These are phyloP conservation scores for Xylariaceae sp. DNA, from an alignment of 2,329 filamentous ascomycete species.

Conservation along the genomic window DNA sequence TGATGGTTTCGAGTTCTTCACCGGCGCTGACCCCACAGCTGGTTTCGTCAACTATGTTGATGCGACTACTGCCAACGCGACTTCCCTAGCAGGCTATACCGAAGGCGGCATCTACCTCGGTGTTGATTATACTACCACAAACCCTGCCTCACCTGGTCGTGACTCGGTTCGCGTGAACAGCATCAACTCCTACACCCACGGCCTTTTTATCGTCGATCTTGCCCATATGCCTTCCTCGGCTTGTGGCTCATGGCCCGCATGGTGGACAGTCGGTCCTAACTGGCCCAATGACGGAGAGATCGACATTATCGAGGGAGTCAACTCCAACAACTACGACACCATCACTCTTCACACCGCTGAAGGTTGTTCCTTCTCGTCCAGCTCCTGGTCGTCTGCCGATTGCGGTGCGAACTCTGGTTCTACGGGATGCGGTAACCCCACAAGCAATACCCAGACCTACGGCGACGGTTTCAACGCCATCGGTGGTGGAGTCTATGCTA, in stretches of 20 bases:
- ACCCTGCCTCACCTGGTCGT: constrained; percentile 58
- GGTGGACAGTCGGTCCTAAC: constrained; percentile 62
- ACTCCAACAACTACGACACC: constrained; percentile 53
- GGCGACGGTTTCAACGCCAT: constrained; percentile 67
- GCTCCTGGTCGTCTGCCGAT: constrained; percentile 44
- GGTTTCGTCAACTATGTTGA: constrained; percentile 71
- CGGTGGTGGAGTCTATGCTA: constrained; percentile 67
- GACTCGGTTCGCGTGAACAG: constrained; percentile 67
- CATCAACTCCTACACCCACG: constrained; percentile 61
- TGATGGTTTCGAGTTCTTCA: constrained; percentile 53
- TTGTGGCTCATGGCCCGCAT: constrained; percentile 75
- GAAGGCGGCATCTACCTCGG: constrained; percentile 62
- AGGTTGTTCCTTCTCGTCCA: constrained; percentile 51
- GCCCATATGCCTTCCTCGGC: constrained; percentile 69
- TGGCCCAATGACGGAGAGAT: constrained; percentile 73
- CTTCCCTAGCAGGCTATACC: constrained; percentile 54
- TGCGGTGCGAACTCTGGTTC: constrained; percentile 54
- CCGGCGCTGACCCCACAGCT: constrained; percentile 61
- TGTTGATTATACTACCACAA: constrained; percentile 58
- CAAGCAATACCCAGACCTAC: constrained; percentile 51
- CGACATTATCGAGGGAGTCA: constrained; percentile 77
- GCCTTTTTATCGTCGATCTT: constrained; percentile 70
- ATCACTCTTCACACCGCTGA: constrained; percentile 65
- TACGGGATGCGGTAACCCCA: constrained; percentile 57
- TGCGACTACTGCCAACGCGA: constrained; percentile 51